Conservation (phyloP, 352 stramenopile genomes). For the Globisporangium sylvaticum region DNA sequence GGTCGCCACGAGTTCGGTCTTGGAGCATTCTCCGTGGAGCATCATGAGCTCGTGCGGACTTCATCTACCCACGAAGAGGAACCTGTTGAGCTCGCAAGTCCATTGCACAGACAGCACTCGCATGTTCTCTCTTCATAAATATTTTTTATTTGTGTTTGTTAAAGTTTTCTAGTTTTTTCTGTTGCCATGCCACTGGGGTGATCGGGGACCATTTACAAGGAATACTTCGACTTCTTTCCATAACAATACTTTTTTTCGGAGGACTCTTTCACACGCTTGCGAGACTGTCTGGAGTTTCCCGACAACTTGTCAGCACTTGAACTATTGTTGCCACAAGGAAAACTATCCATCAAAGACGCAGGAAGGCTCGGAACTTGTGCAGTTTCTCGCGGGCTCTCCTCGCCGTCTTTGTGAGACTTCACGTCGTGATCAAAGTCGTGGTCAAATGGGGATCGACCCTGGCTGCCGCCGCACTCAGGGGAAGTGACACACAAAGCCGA, state of each 20-base stretch:
- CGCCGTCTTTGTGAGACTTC: conserved; percentile 42
- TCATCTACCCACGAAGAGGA: too few relatives aligned
- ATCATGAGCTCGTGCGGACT: neutral
- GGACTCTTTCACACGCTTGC: conserved; percentile 47
- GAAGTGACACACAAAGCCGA: conserved; percentile 70
- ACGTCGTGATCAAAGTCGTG: conserved; percentile 74
- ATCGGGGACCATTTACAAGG: conserved; percentile 38
- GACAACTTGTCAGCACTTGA: conserved; percentile 78
- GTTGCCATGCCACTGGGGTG: conserved; percentile 17
- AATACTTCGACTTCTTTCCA: conserved; percentile 62
- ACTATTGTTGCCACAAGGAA: conserved; percentile 62
- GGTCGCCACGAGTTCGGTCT: neutral
- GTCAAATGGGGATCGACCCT: conserved; percentile 65
- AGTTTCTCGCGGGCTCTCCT: conserved; percentile 49
- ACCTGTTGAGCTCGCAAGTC: neutral
- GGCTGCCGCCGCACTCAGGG: conserved; percentile 63
- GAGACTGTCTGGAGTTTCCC: conserved; percentile 32
- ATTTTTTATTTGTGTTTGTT: conserved; percentile 52
- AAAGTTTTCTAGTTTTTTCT: conserved; percentile 71
- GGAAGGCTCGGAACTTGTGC: conserved; percentile 35
- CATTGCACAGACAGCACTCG: neutral
- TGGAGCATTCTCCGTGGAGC: neutral
- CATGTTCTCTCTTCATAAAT: conserved; percentile 36
- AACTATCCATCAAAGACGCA: conserved; percentile 43
- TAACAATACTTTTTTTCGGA: conserved; percentile 46